Evolutionary conservation across 106 monocot genomes (phyloP).

Genomic region (Apostasia shenzhenica): DNA sequence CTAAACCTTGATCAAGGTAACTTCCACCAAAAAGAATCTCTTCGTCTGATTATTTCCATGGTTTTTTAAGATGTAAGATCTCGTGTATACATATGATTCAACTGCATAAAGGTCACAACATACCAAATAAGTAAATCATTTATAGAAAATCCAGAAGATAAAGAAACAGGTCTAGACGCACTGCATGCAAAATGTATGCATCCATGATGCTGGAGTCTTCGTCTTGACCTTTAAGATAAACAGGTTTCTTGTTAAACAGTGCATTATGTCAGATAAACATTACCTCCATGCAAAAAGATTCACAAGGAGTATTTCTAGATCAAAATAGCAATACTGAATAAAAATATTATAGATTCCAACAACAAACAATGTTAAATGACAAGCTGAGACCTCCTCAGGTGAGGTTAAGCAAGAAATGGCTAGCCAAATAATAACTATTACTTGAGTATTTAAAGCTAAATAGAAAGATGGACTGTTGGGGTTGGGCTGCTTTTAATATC

Average conservation of each 20-base stretch:
- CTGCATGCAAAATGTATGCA: slow-evolving; percentile 90
- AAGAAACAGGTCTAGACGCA: slow-evolving; percentile 26
- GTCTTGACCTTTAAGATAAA: slow-evolving; percentile 66
- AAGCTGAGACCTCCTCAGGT: background rate
- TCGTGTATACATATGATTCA: slow-evolving; percentile 83
- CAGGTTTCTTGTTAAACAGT: slow-evolving; percentile 85
- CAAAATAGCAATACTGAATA: background rate
- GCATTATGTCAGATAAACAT: slow-evolving; percentile 89
- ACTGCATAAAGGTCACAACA: slow-evolving; percentile 24
- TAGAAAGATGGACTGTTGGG: no score
- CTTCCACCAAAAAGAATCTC: slow-evolving; percentile 42
- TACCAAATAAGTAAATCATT: slow-evolving; percentile 4
- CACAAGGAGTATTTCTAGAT: background rate
- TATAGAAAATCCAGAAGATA: background rate
- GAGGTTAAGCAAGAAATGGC: background rate
- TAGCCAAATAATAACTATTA: background rate
- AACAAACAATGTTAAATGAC: background rate
- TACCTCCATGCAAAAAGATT: slow-evolving; percentile 35
- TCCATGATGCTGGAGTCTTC: slow-evolving; percentile 88
- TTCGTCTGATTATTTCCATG: slow-evolving; percentile 32
- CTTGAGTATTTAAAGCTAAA: no score
- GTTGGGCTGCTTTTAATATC: no score
- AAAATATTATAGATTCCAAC: background rate
- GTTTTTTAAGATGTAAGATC: slow-evolving; percentile 50
- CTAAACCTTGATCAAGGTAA: slow-evolving; percentile 91